Conservation (phyloP, 2,329 filamentous ascomycete species). For the Ophiosphaerella narmari region DNA sequence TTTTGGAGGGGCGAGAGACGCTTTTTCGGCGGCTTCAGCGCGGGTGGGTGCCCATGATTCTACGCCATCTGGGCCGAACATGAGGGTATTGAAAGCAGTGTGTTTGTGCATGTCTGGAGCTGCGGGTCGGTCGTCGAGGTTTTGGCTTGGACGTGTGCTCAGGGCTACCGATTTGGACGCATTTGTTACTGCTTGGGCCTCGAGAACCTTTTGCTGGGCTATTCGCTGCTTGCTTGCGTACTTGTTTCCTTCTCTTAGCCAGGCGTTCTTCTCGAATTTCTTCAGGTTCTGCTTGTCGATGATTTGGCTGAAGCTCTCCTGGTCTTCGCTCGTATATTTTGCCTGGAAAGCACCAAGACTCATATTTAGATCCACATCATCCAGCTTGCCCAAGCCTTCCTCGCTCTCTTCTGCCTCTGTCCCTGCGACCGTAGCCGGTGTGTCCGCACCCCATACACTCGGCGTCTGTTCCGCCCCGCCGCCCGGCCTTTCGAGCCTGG, state of each 20-base stretch:
- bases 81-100: constrained; percentile 76
- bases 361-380: constrained; percentile 72
- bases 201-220: constrained; percentile 73
- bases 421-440: constrained; percentile 65
- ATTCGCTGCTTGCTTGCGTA: constrained; percentile 68
- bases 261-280: constrained; percentile 80
- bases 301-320: constrained; percentile 92
- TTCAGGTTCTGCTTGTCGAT: constrained; percentile 90
- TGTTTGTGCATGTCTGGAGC: constrained; percentile 73
- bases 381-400: constrained; percentile 47
- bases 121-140: constrained; percentile 74
- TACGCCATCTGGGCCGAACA: constrained; percentile 76
- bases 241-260: constrained; percentile 89
- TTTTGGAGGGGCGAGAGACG: constrained; percentile 76
- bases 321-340: constrained; percentile 96
- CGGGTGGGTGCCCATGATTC: constrained; percentile 62
- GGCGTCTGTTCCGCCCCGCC: constrained; percentile 61
- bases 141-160: constrained; percentile 63
- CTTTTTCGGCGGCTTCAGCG: constrained; percentile 69
- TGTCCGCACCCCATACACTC: constrained; percentile 68
- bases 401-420: constrained; percentile 38
- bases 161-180: constrained; percentile 38
- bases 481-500: constrained; percentile 18
- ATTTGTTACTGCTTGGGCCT: constrained; percentile 57
- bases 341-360: constrained; percentile 84